Conservation (phyloP, 2,329 filamentous ascomycete species). For the Cadophora malorum region DNA sequence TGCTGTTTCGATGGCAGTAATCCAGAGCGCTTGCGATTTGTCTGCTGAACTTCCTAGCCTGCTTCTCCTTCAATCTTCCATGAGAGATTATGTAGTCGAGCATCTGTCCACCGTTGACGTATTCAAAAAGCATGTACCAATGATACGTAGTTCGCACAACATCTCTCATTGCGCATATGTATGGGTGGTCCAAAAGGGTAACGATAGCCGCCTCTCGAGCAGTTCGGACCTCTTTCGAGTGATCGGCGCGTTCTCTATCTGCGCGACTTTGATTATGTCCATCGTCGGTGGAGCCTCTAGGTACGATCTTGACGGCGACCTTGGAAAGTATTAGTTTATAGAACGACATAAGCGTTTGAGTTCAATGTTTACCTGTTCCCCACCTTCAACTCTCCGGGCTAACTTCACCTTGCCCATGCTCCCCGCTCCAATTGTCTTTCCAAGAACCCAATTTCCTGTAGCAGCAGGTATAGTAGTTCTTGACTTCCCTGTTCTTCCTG, state of each 20-base stretch:
- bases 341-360: background rate
- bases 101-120: conserved; percentile 99
- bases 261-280: conserved; percentile 68
- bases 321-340: conserved; percentile 48
- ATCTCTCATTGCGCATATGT: conserved; percentile 95
- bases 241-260: conserved; percentile 86
- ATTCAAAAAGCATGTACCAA: conserved; percentile 99
- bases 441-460: conserved; percentile 91
- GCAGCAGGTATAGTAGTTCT: conserved; percentile 87
- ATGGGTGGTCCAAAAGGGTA: conserved; percentile 90
- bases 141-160: conserved; percentile 96
- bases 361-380: conserved; percentile 74
- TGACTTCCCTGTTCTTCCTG: conserved; percentile 60
- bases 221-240: conserved; percentile 91
- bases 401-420: conserved; percentile 99
- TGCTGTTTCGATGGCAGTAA: conserved; percentile 97
- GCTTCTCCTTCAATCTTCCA: conserved; percentile 96
- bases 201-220: conserved; percentile 96
- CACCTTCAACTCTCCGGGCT: conserved; percentile 86
- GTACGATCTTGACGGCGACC: conserved; percentile 98
- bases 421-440: conserved; percentile 95
- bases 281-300: conserved; percentile 84
- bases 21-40: conserved; percentile 97
- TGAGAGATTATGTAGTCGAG: conserved; percentile 99
- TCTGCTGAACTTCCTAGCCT: conserved; percentile 94